A percentile compares a stretch with the other conserved stretches of the same genome.
Conservation (phyloP, 2,329 filamentous ascomycete genomes). For the Sclerotinia borealis region DNA sequence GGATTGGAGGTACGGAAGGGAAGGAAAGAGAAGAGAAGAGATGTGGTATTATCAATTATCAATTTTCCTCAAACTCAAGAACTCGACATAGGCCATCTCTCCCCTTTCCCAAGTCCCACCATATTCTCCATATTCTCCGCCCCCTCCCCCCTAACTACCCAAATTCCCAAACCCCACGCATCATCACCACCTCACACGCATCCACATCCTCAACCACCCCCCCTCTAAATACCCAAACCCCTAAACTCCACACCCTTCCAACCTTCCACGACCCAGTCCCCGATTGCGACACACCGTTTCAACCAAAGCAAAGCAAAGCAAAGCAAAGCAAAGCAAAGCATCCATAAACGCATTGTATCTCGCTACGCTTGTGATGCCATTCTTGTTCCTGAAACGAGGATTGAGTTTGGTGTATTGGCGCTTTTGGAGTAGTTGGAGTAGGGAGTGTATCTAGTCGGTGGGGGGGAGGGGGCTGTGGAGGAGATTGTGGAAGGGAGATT, state of each 20-base stretch:
- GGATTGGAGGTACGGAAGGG: too few species aligned
- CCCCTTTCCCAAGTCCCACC: too few species aligned
- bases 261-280: constrained; percentile 5
- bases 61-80: too few species aligned
- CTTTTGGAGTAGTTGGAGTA: constrained; percentile 5
- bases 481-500: neutral
- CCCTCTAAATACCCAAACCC: too few species aligned
- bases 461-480: neutral
- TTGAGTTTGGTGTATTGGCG: constrained; percentile 4
- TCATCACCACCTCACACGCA: too few species aligned
- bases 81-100: too few species aligned
- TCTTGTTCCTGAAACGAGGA: neutral
- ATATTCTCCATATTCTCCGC: too few species aligned
- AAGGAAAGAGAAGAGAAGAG: too few species aligned
- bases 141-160: neutral
- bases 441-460: neutral
- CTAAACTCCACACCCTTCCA: neutral
- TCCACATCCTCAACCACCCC: neutral
- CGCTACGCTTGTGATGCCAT: neutral
- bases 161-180: neutral
- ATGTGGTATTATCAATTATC: too few species aligned
- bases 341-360: neutral
- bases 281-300: neutral
- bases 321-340: too few species aligned
- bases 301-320: too few species aligned